Percentiles rank a stretch among this genome's conserved stretches.
Conservation (phyloP, 1,284 basidiomycete genomes). For the Boletellus sp. region DNA sequence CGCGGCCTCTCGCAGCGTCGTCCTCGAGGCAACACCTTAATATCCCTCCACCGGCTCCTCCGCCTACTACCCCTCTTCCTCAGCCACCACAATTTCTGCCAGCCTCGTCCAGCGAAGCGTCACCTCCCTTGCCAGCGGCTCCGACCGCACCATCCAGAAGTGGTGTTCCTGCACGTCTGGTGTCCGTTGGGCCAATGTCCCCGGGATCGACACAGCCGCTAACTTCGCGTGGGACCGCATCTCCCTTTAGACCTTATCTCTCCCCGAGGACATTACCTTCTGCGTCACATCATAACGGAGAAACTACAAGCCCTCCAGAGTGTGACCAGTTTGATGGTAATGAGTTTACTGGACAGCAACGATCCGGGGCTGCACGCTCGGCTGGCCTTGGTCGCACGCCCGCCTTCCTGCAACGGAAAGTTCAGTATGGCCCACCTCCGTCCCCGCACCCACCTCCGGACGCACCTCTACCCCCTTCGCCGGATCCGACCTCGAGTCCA, state of each 20-base stretch:
- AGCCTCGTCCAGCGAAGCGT: neutral
- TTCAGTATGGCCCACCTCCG: constrained; percentile 23
- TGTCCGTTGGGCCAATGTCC: constrained; percentile 15
- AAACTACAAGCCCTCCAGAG: constrained; percentile 5
- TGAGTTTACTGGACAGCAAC: constrained; percentile 8
- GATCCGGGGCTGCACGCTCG: constrained; percentile 4
- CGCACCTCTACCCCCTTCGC: constrained; percentile 27
- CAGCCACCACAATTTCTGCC: constrained; percentile 24
- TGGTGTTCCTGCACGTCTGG: constrained; percentile 12
- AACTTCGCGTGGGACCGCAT: constrained; percentile 13
- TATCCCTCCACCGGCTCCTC: constrained; percentile 31
- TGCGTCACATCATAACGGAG: constrained; percentile 1
- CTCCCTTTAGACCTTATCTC: constrained; percentile 26
- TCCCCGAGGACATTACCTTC: constrained; percentile 11
- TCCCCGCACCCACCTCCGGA: constrained; percentile 32
- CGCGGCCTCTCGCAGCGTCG: constrained; percentile 7
- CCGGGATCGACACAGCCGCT: constrained; percentile 15
- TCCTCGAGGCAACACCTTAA: constrained; percentile 29
- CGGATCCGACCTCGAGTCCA: constrained; percentile 1
- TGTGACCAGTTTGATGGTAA: constrained; percentile 10
- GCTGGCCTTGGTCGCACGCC: constrained; percentile 14
- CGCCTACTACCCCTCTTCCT: constrained; percentile 29
- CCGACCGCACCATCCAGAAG: constrained; percentile 8
- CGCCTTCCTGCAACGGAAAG: constrained; percentile 31
- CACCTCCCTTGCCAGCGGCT: neutral